phyloP scores from a whole-genome alignment of 352 stramenopile species.

The Globisporangium canariense region DNA sequence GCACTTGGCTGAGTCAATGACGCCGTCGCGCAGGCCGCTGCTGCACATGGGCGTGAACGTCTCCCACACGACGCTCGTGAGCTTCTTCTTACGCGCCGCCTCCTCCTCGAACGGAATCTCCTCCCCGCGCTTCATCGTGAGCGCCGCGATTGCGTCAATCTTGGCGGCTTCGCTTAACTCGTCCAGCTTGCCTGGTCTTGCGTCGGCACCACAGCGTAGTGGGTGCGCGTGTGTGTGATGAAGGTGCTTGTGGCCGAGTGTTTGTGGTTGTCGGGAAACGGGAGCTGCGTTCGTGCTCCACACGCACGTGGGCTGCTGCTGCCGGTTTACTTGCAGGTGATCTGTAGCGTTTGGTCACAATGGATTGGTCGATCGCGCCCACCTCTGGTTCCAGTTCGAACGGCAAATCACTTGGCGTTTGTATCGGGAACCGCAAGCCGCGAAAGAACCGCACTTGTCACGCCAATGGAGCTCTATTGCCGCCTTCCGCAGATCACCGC shows the following conservation, averaged over 20 bases:
- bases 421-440: conserved; percentile 12
- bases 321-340: not conserved
- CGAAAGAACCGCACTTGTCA: conserved; percentile 3
- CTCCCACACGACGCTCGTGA: conserved; percentile 81
- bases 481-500: not conserved
- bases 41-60: conserved; percentile 74
- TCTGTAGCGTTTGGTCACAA: not conserved
- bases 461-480: not conserved
- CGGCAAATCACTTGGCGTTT: conserved; percentile 12
- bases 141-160: conserved; percentile 38
- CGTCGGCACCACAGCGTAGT: not conserved
- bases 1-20: conserved; percentile 75
- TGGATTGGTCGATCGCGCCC: not conserved
- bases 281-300: not conserved
- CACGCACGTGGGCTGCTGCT: no score
- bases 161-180: conserved; percentile 25
- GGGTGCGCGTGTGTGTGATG: no score
- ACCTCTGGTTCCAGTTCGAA: not conserved
- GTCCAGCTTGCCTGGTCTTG: conserved; percentile 23
- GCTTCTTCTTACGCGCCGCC: conserved; percentile 71
- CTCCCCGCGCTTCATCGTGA: conserved; percentile 49
- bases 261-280: not conserved
- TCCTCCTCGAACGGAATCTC: conserved; percentile 69
- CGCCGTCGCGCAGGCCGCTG: conserved; percentile 56
- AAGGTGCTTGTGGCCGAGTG: not conserved